phyloP scores from a whole-genome alignment of 805 yeast genomes.

The Starmerella ratchasimensis region DNA sequence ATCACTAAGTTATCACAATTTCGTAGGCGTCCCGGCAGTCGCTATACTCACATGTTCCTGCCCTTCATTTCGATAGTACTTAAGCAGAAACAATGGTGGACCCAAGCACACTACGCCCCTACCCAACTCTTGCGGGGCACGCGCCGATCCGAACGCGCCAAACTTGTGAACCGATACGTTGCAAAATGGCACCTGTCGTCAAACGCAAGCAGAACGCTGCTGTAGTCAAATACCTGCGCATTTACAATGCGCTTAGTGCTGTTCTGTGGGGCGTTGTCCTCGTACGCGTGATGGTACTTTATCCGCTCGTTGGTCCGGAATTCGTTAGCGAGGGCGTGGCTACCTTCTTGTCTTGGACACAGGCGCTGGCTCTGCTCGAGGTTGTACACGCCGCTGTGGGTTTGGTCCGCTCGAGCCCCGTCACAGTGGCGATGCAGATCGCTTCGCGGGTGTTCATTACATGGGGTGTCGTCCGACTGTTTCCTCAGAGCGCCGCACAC shows the following conservation, averaged over 20 bases:
- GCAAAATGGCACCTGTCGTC: no score
- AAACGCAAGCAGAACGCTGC: background rate
- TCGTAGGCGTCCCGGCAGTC: no score
- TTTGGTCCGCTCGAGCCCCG: conserved; percentile 67
- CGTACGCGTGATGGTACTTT: conserved; percentile 31
- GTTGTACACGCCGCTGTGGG: conserved; percentile 66
- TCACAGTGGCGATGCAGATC: conserved; percentile 80
- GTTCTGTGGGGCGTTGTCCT: conserved; percentile 42
- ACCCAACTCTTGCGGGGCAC: no score
- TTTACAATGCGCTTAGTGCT: conserved; percentile 43
- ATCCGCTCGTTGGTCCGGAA: conserved; percentile 47
- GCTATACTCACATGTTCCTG: no score
- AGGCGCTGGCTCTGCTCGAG: conserved; percentile 68
- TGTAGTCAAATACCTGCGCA: conserved; percentile 27
- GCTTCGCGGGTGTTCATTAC: conserved; percentile 71
- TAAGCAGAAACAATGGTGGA: no score
- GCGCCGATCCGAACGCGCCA: no score
- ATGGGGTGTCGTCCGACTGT: conserved; percentile 61
- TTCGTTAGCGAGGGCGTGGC: conserved; percentile 46
- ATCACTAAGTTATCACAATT: no score
- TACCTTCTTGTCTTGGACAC: conserved; percentile 48
- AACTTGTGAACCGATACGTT: no score
- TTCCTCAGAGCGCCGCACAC: conserved; percentile 55
- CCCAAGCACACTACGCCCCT: no score
- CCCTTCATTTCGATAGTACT: no score